Percentiles rank a stretch among this genome's conserved stretches.
These are phyloP conservation scores for Alloteropsis semialata DNA, from an alignment of 176 grass and related monocot species.

Conservation along the genomic window DNA sequence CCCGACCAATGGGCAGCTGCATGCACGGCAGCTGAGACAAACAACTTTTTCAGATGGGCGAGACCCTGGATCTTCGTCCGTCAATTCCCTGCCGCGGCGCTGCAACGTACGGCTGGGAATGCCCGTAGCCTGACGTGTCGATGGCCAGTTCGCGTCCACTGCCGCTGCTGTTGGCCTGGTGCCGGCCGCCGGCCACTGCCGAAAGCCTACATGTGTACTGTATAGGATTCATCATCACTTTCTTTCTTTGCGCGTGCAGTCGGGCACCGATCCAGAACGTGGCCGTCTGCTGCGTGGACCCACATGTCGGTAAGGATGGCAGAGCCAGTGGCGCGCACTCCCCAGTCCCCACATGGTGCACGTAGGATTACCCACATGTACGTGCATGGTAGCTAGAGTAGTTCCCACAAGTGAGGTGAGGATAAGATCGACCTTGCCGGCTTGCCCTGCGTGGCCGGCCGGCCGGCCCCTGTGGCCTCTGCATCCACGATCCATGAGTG, in stretches of 20 bases:
- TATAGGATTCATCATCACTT: no score
- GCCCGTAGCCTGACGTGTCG: slow-evolving; percentile 28
- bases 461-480: background rate
- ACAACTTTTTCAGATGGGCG: background rate
- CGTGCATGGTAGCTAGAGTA: background rate
- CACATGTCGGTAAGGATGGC: background rate
- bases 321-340: background rate
- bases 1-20: background rate
- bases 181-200: background rate
- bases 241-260: background rate
- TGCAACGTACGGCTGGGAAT: background rate
- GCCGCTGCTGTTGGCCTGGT: background rate
- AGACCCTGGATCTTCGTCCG: background rate
- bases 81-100: background rate
- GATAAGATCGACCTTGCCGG: background rate
- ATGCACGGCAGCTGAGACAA: background rate
- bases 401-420: background rate
- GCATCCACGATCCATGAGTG: no score
- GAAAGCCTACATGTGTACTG: no score
- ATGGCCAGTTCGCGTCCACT: background rate
- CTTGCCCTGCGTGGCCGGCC: no score
- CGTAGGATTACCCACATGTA: background rate
- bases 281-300: background rate
- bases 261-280: background rate
- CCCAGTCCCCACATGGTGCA: background rate